These are phyloP conservation scores for Penicillium psychrosexuale DNA, from an alignment of 2,329 filamentous ascomycete species.

Conservation along the genomic window DNA sequence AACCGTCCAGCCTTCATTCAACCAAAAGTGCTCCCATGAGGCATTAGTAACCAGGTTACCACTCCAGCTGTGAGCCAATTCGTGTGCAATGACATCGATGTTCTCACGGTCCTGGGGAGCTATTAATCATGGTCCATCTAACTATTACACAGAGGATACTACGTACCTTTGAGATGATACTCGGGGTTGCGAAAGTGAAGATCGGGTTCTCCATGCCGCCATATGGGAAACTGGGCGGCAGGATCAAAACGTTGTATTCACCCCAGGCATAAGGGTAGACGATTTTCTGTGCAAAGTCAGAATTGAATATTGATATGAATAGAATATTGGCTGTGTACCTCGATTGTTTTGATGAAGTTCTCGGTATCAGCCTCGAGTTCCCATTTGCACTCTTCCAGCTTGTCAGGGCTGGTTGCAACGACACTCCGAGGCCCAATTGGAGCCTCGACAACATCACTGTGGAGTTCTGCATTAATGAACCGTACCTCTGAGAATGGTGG, in stretches of 20 bases:
- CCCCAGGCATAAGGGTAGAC: conserved; percentile 92
- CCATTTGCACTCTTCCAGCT: conserved; percentile 78
- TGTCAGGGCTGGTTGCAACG: conserved; percentile 84
- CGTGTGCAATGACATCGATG: conserved; percentile 93
- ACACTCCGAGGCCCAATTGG: conserved; percentile 79
- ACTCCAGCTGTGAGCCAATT: conserved; percentile 74
- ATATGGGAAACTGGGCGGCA: conserved; percentile 88
- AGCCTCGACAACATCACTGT: conserved; percentile 78
- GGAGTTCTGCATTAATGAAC: neutral
- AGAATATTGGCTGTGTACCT: conserved; percentile 53
- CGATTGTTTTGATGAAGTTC: conserved; percentile 83
- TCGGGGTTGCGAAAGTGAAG: conserved; percentile 92
- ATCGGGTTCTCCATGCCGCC: conserved; percentile 85
- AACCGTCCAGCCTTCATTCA: conserved; percentile 84
- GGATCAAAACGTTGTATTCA: conserved; percentile 86
- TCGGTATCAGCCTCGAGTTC: conserved; percentile 90
- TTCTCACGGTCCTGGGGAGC: conserved; percentile 67
- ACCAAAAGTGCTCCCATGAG: conserved; percentile 55
- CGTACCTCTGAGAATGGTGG: neutral
- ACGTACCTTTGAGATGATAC: conserved; percentile 74
- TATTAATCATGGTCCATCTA: neutral
- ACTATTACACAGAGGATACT: neutral
- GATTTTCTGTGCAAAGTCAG: conserved; percentile 45
- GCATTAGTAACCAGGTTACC: conserved; percentile 66
- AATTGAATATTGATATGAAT: neutral